Base-by-base conservation (phyloP, 192 early-diverging fungal genomes). In the Podila clonocystis region DNA sequence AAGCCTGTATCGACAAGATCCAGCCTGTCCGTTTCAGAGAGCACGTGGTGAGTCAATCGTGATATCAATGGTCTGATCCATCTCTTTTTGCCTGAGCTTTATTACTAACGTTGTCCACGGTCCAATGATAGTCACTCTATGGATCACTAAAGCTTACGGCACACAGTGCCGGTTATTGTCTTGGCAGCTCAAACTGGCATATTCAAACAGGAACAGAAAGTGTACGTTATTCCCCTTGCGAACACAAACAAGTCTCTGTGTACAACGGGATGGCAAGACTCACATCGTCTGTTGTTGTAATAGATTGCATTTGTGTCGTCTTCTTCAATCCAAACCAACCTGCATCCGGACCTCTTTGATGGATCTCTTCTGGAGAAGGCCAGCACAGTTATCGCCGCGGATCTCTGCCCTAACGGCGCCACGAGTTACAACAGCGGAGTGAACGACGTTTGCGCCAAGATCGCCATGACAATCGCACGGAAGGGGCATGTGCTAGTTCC, bases 171-270 rank as follows among this genome's bases (percentile, higher is more conserved):
- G 94, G 93, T 9, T 91, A 92, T 76, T 90, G 87, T 60, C 86
- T 95, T 50, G 94, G 93, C 9, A 86, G 90, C 22, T 87, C 91
- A 4, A 94, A 94, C 74, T 95, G 93, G 94, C 79, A 87, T 5
- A 83, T 95, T 22, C 90, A 91, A 74, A 88, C 87, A 75, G 91
- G 84, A 24, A 82, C 80, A 55, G 85, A 90, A 70, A 86, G 85
- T 63, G 84, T 82, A 78, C n/a, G 58, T 29, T 17, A 15, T 45
- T 15, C 15, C 17, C 3, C 1, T 13, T 17, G 41, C 41, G 4
- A 45, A 45, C 15, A 0, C 13, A 45, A 17, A 17, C 41, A 17
- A 17, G 15, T 45, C 4, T 15, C 11, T 12, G 41, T 3, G 13
- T 29, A 62, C 15, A 28, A 62, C 3, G 9, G 1, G 5, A 57